Conservation (phyloP, 805 yeast species). For the Hanseniaspora lachancei region DNA sequence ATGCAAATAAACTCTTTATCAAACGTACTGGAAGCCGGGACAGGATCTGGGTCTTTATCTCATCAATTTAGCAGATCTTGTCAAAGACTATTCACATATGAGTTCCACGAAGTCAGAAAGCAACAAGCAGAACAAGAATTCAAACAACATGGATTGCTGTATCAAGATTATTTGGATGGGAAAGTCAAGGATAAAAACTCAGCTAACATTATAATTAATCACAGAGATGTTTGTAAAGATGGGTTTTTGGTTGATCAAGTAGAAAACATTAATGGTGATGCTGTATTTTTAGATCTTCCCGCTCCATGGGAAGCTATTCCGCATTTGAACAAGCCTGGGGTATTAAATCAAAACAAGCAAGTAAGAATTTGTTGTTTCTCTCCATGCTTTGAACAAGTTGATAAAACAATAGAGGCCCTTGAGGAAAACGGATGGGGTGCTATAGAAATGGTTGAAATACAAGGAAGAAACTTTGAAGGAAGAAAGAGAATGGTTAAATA, state of each 20-base stretch:
- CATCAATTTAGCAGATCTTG: slow-evolving; percentile 83
- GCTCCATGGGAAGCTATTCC: slow-evolving; percentile 95
- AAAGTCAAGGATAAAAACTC: slow-evolving; percentile 14
- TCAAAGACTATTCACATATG: slow-evolving; percentile 71
- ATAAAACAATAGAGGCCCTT: slow-evolving; percentile 65
- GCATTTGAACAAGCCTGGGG: slow-evolving; percentile 38
- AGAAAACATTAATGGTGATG: slow-evolving; percentile 39
- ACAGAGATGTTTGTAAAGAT: slow-evolving; percentile 80
- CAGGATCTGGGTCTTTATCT: slow-evolving; percentile 92
- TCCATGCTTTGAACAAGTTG: slow-evolving; percentile 96
- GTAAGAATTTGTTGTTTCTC: slow-evolving; percentile 86
- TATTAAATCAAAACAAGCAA: slow-evolving; percentile 38
- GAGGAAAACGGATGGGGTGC: slow-evolving; percentile 67
- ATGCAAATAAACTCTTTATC: slow-evolving; percentile 61
- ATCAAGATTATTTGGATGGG: slow-evolving; percentile 15
- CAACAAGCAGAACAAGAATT: slow-evolving; percentile 70
- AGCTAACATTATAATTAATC: slow-evolving; percentile 54
- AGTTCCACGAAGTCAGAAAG: slow-evolving; percentile 78
- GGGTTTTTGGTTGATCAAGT: slow-evolving; percentile 50
- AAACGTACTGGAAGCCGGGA: slow-evolving; percentile 88
- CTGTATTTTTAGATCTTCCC: slow-evolving; percentile 82
- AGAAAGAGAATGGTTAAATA: slow-evolving; percentile 76
- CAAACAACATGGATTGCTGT: slow-evolving; percentile 48
- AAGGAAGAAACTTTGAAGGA: slow-evolving; percentile 76
- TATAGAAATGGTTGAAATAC: slow-evolving; percentile 85